Conservation (phyloP, 2,329 filamentous ascomycete genomes). For the Diaporthe amygdali region DNA sequence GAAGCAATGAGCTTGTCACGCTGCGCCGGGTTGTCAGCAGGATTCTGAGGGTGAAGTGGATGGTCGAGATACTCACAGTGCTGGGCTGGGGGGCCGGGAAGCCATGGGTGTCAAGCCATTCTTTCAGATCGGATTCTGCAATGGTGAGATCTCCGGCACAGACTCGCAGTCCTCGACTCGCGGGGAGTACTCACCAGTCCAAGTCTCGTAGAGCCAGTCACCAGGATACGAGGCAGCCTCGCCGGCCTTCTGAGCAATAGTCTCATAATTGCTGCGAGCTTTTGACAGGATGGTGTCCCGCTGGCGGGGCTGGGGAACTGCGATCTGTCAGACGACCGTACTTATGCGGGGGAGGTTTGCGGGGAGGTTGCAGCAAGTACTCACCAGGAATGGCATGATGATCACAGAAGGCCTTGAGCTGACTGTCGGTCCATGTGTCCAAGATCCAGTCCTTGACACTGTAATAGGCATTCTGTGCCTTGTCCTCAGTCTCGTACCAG, state of each 20-base stretch:
- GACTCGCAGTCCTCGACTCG: fast-evolving
- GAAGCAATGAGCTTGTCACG: conserved; percentile 89
- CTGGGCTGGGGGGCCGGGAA: conserved; percentile 85
- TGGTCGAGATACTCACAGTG: conserved; percentile 43
- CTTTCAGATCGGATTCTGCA: conserved; percentile 84
- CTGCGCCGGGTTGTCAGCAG: conserved; percentile 34
- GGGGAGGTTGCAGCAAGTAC: conserved; percentile 19
- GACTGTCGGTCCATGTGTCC: conserved; percentile 92
- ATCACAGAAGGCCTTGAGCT: conserved; percentile 92
- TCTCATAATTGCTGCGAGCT: conserved; percentile 81
- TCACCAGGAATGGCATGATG: conserved; percentile 78
- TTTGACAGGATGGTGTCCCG: conserved; percentile 82
- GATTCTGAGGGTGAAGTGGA: background rate
- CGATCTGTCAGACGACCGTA: background rate
- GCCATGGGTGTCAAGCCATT: conserved; percentile 89
- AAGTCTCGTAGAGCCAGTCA: conserved; percentile 90
- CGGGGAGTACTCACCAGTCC: conserved; percentile 59
- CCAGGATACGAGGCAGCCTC: conserved; percentile 88
- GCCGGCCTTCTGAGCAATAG: conserved; percentile 73
- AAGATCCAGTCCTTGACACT: conserved; percentile 90
- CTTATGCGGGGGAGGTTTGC: too few species aligned
- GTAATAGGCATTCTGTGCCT: conserved; percentile 72
- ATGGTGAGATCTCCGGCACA: background rate
- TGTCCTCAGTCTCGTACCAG: conserved; percentile 83
- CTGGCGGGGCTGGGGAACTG: conserved; percentile 82